These are phyloP conservation scores for Typha latifolia DNA, from an alignment of 176 grass and related monocot species.

Conservation along the genomic window DNA sequence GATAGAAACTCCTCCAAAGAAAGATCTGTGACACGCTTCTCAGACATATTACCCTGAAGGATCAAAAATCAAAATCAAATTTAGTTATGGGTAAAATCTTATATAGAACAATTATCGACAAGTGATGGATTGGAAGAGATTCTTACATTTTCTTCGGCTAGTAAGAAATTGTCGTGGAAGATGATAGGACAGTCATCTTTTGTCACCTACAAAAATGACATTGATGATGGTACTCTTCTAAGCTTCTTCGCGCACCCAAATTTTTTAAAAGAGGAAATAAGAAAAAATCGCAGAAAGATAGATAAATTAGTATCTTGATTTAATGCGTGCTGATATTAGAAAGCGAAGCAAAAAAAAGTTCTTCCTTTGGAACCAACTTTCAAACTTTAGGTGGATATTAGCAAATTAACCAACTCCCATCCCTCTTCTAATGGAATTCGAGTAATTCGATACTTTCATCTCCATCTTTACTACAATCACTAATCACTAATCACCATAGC, in stretches of 20 bases:
- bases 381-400: too few species aligned
- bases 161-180: slow-evolving; percentile 83
- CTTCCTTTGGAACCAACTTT: too few species aligned
- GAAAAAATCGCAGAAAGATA: slow-evolving; percentile 11
- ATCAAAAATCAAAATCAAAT: background rate
- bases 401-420: too few species aligned
- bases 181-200: slow-evolving; percentile 64
- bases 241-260: slow-evolving; percentile 42
- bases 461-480: too few species aligned
- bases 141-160: slow-evolving; percentile 59
- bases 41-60: slow-evolving; percentile 43
- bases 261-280: slow-evolving; percentile 12
- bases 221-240: slow-evolving; percentile 26
- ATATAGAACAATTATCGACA: background rate
- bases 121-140: background rate
- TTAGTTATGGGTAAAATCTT: background rate
- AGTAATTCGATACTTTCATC: too few species aligned
- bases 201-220: slow-evolving; percentile 73
- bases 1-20: slow-evolving; percentile 55
- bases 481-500: too few species aligned
- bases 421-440: too few species aligned
- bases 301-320: slow-evolving; percentile 31
- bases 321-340: background rate
- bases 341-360: background rate
- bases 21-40: slow-evolving; percentile 57